Conservation (phyloP, 129 eudicot genomes). For the Centrapalus pauciflorus region DNA sequence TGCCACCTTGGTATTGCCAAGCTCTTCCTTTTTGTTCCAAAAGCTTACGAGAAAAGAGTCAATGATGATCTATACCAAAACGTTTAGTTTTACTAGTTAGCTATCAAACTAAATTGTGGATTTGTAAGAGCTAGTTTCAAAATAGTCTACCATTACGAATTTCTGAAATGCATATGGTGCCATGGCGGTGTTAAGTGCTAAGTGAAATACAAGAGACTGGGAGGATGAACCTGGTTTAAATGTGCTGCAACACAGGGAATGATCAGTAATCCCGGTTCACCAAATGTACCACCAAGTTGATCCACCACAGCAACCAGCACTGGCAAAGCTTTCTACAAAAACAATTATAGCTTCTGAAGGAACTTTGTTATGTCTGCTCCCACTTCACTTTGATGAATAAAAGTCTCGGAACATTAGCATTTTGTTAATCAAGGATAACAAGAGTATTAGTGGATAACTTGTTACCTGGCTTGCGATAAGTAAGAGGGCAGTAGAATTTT, state of each 20-base stretch:
- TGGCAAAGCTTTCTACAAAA: slow-evolving; percentile 78
- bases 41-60: slow-evolving; percentile 72
- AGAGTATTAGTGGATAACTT: neutral
- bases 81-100: neutral
- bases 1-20: slow-evolving; percentile 32
- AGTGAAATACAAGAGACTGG: neutral
- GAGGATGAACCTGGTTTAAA: slow-evolving; percentile 59
- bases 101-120: neutral
- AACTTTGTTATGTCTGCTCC: too few species aligned
- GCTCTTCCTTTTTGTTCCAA: slow-evolving; percentile 43
- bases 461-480: slow-evolving; percentile 87
- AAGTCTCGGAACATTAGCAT: neutral
- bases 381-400: neutral
- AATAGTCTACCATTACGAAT: neutral
- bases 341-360: neutral
- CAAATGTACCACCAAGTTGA: slow-evolving; percentile 77
- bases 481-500: slow-evolving; percentile 66
- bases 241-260: slow-evolving; percentile 97
- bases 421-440: neutral
- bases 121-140: neutral
- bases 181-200: too few species aligned
- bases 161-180: neutral
- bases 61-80: slow-evolving; percentile 58
- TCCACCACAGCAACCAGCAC: slow-evolving; percentile 90
- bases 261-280: slow-evolving; percentile 74